A percentile compares a stretch with the other conserved stretches of the same genome.
phyloP scores from a whole-genome alignment of 306 rosid genomes.

The Alnus glutinosa region DNA sequence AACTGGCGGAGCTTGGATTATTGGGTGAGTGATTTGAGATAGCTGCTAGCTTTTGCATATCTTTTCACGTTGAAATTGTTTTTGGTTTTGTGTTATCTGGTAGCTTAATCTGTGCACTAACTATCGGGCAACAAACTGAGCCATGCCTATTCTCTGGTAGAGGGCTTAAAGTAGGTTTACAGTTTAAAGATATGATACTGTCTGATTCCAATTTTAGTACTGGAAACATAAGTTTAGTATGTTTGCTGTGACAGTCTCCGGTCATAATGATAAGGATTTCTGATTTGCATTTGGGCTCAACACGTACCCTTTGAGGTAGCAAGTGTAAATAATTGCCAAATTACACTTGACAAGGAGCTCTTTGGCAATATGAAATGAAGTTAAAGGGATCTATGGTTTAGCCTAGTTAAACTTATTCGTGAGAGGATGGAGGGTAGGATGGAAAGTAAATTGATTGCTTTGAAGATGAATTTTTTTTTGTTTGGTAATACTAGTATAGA shows the following conservation, averaged over 20 bases:
- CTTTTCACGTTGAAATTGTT: conserved; percentile 16
- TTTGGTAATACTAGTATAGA: no score
- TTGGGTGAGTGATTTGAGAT: conserved; percentile 67
- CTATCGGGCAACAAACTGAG: not conserved
- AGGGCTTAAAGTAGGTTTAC: not conserved
- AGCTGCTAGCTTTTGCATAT: conserved; percentile 23
- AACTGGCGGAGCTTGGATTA: conserved; percentile 99
- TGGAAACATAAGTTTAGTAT: not conserved
- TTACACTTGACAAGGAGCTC: not conserved
- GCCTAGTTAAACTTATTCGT: conserved; percentile 14
- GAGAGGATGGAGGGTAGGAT: not conserved
- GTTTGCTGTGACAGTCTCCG: not conserved
- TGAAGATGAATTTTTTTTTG: no score
- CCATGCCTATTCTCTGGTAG: not conserved
- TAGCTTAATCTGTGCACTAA: not conserved
- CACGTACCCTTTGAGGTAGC: conserved; percentile 15
- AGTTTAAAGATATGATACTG: not conserved
- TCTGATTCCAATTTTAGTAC: not conserved
- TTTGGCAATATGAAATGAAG: conserved; percentile 14
- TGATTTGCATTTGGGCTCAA: conserved; percentile 18
- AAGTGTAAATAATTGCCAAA: conserved; percentile 13
- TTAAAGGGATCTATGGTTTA: conserved; percentile 1
- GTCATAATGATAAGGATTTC: conserved; percentile 18
- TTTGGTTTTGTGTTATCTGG: not conserved
- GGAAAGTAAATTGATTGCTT: not conserved